Base-by-base conservation (phyloP, 1,284 basidiomycete species). In the Ceratobasidium sp. region DNA sequence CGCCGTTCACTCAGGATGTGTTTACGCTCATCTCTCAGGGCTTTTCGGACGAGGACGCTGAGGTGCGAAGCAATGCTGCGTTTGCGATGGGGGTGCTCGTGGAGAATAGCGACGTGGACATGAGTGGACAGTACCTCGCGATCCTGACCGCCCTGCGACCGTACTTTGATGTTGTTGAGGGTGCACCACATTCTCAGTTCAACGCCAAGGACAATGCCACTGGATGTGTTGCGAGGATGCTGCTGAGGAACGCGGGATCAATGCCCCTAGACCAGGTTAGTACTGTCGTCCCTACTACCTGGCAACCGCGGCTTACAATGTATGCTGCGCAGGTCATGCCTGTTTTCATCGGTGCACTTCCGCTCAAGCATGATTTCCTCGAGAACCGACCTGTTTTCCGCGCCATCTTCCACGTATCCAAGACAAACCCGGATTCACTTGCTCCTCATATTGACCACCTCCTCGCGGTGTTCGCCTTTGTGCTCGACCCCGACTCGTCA, bases 121-220 rank as follows among this genome's bases (percentile, higher is more conserved):
- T 99, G 51, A 89, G 91, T 8, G 83, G 86, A 5, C 95, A 98
- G 80, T 98, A 92, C 82, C 80, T 89, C 54, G 86, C 86, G 75
- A 85, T 99, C 67, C 90, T 99, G 63, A 83, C 83, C 54, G 90
- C 90, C 3, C 88, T 99, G 62, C 90, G 88, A 59, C 92, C 93
- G 7, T 85, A 96, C 76, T 99, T 99, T 82, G 82, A 85, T 62
- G 85, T 92, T 61, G 77, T 86, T 2, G 83, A 87, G 11, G 86
- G 89, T 73, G 80, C 88, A 7, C 83, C 87, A 38, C 81, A 88
- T 5, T 83, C 92, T 11, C 85, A 86, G 58, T 82, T 92, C 75
- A 96, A 95, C 77, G 95, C 96, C 21, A 91, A 91, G 74, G 97
- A 99, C 82, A 99, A 99, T 80, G 97, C 97, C 12, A 88, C 92